A percentile compares a stretch with the other conserved stretches of the same genome.
phyloP scores from a whole-genome alignment of 2,329 filamentous ascomycete species.

The Basipetospora chlamydospora region DNA sequence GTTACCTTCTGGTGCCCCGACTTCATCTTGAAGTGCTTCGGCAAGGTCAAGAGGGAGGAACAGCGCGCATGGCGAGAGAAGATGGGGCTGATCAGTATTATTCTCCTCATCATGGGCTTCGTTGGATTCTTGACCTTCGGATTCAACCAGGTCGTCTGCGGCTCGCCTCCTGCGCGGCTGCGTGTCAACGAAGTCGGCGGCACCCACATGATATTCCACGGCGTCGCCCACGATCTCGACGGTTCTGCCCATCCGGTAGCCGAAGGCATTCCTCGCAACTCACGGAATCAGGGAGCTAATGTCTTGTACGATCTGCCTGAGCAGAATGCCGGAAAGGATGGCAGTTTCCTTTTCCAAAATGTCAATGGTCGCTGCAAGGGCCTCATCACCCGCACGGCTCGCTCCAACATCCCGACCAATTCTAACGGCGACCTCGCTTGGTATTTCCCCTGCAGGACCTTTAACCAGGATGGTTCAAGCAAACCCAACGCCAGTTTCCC shows the following conservation, averaged over 20 bases:
- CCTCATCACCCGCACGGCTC: constrained; percentile 57
- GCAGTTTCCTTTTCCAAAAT: constrained; percentile 95
- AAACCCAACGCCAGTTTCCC: constrained; percentile 58
- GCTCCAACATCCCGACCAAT: constrained; percentile 70
- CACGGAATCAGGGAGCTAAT: constrained; percentile 45
- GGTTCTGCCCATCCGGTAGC: constrained; percentile 66
- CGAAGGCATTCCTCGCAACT: constrained; percentile 51
- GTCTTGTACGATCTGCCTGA: constrained; percentile 75
- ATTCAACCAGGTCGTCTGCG: constrained; percentile 81
- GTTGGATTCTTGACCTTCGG: constrained; percentile 96
- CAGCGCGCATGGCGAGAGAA: constrained; percentile 94
- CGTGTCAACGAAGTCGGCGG: constrained; percentile 66
- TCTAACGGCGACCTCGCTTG: constrained; percentile 62
- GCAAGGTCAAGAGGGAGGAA: constrained; percentile 72
- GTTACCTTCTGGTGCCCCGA: constrained; percentile 92
- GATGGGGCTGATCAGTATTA: constrained; percentile 91
- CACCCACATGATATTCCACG: constrained; percentile 95
- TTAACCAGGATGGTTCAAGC: constrained; percentile 85
- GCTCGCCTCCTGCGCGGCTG: constrained; percentile 54
- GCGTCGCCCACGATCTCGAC: constrained; percentile 72
- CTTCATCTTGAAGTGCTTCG: constrained; percentile 71
- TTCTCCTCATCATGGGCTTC: constrained; percentile 70
- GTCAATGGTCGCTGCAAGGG: constrained; percentile 95
- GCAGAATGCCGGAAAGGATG: constrained; percentile 77
- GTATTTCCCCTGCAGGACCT: constrained; percentile 90